Base-by-base conservation (phyloP, 208 protist species). In the Crithidia acanthocephali region DNA sequence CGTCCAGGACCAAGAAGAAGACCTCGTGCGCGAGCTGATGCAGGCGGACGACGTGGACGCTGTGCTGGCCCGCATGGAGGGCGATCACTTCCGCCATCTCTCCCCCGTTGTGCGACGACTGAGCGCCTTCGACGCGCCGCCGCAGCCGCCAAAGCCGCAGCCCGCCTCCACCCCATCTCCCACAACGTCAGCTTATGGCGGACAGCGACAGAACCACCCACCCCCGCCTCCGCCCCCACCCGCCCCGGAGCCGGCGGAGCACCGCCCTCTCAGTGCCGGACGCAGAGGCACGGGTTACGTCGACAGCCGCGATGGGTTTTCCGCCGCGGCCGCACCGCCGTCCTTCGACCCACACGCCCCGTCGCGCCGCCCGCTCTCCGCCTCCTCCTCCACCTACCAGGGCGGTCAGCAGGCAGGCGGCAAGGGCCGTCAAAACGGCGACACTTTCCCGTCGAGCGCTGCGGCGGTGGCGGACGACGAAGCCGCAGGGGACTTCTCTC, bases 21-120 rank as follows among this genome's bases (percentile, higher is more conserved):
- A 85, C 13, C 83, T 95, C 6, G 91, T 95, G 20, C 83, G 81
- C 13, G 83, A 91, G 61, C 76, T 95, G 6, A 75, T 95, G 25
- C 70, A 91, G 44, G 72, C 88, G 0, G 68, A 77, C 42, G 72
- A 95, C 40, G 81, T 95, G 9, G 91, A 93, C 67, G 79, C 65
- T n/a, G 80, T 93, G 10, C 72, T 95, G 42, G 82, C 81, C 4
- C 72, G 79, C 23, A 79, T 95, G 62, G 87, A 92, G 72, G 63
- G 81, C 13, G 61, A 92, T 18, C 79, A 90, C 56, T 83, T 85
- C 57, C 74, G 69, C 18, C 69, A 73, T 27, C 32, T 73, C 33
- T 63, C 65, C 5, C 85, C 85, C 56, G 68, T 82, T 35, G 45
- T 92, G 30, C 75, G 70, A 1, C 65, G 60, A 18, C 68, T 90